A percentile compares a stretch with the other conserved stretches of the same genome.
Evolutionary conservation across 208 protist species (phyloP).

Genomic region (Leishmania major): DNA sequence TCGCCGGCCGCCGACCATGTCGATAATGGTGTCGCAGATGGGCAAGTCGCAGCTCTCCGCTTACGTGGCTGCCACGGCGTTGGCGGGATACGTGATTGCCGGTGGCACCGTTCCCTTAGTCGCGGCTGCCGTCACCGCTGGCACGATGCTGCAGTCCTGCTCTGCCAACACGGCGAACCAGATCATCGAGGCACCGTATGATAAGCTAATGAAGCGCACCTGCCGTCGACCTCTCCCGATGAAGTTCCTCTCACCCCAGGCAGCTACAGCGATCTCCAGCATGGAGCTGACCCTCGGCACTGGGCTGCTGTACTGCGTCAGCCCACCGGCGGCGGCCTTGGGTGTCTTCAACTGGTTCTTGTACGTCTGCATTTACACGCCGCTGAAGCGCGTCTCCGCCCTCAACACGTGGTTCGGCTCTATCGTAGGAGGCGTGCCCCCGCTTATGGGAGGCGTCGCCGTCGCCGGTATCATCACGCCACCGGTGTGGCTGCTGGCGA

Average conservation of each 20-base stretch:
- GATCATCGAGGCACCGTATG: conserved; percentile 79
- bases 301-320: conserved; percentile 63
- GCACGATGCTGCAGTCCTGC: conserved; percentile 83
- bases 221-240: conserved; percentile 84
- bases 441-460: conserved; percentile 88
- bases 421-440: conserved; percentile 91
- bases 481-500: conserved; percentile 71
- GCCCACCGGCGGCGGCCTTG: conserved; percentile 59
- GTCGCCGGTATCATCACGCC: conserved; percentile 47
- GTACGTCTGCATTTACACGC: conserved; percentile 91
- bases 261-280: conserved; percentile 44
- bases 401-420: conserved; percentile 93
- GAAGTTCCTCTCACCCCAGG: conserved; percentile 56
- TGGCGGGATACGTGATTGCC: conserved; percentile 80
- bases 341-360: conserved; percentile 84
- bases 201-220: conserved; percentile 92
- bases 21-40: conserved; percentile 56
- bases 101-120: conserved; percentile 56
- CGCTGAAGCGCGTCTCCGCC: conserved; percentile 84
- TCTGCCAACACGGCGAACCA: conserved; percentile 92
- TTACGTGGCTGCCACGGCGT: conserved; percentile 80
- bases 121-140: conserved; percentile 52
- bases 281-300: conserved; percentile 71
- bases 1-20: conserved; percentile 36
- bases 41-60: conserved; percentile 85